phyloP scores from a whole-genome alignment of 2,329 filamentous ascomycete species.

The Knoxdaviesia capensis region DNA sequence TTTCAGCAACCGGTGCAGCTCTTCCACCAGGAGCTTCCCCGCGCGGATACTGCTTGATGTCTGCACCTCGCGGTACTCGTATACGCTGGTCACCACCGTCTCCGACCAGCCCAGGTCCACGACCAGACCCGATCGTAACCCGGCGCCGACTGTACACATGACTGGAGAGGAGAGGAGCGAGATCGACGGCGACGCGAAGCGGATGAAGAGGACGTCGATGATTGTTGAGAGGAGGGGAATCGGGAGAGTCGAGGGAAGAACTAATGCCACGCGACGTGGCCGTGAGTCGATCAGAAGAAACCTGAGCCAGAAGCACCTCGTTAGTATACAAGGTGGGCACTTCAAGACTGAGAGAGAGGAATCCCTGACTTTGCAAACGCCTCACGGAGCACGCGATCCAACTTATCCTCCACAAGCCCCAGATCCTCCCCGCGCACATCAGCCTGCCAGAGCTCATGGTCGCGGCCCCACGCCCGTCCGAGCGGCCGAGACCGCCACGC shows the following conservation, averaged over 20 bases:
- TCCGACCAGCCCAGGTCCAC: slow-evolving; percentile 89
- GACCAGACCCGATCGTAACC: slow-evolving; percentile 67
- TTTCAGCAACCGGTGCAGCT: slow-evolving; percentile 45
- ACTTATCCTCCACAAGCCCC: slow-evolving; percentile 64
- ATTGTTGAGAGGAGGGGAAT: slow-evolving; percentile 57
- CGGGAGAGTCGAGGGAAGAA: slow-evolving; percentile 59
- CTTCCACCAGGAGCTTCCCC: slow-evolving; percentile 49
- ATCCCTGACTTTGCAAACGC: slow-evolving; percentile 53
- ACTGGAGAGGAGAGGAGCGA: slow-evolving; percentile 63
- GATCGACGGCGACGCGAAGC: slow-evolving; percentile 61
- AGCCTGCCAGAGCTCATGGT: slow-evolving; percentile 58
- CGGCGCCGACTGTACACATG: slow-evolving; percentile 57
- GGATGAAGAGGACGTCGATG: slow-evolving; percentile 60
- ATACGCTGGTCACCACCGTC: slow-evolving; percentile 67
- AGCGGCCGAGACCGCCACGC: slow-evolving; percentile 24
- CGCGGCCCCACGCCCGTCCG: slow-evolving; percentile 37
- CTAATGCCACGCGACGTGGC: slow-evolving; percentile 51
- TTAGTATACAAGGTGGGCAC: slow-evolving; percentile 2
- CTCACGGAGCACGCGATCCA: slow-evolving; percentile 66
- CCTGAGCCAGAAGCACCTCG: slow-evolving; percentile 16
- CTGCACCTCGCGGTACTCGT: slow-evolving; percentile 71
- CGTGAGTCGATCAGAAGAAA: slow-evolving; percentile 54
- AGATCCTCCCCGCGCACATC: slow-evolving; percentile 57
- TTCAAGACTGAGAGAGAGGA: background rate
- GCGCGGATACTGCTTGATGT: slow-evolving; percentile 52